Base-by-base conservation (phyloP, 768 basidiomycete genomes). In the Hygrophorus russula region DNA sequence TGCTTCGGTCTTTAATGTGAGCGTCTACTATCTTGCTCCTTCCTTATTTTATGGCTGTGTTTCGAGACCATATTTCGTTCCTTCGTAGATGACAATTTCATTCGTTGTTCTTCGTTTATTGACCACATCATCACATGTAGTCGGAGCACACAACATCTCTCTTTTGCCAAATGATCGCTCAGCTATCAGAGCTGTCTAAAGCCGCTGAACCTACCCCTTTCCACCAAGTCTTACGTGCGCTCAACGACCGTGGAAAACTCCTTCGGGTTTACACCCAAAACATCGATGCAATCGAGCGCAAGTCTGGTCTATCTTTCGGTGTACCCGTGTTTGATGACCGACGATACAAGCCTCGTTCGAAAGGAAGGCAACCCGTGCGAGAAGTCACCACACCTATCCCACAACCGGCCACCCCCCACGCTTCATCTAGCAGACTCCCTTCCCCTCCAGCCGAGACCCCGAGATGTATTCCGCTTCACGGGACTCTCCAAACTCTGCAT, bases 191-290 rank as follows among this genome's bases (percentile, higher is more conserved):
- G 48, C 66, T 90, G 18, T 82, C 90, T 0, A 67, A 75, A 42
- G 67, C 71, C 3, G 87, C 89, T 12, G 55, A 70, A 47, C 90
- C 91, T 6, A 92, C 91, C 3, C 66, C 79, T 1, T 93, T 93
- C 54, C 91, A 94, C 56, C 61, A 69, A 9, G 64, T 86, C 18
- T 75, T 94, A 24, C 81, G 80, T 34, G 56, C 70, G 24, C 75
- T 93, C 24, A 87, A 93, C 54, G 71, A 80, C 47, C 70, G 80
- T 30, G 82, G 85, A 3, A 73, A 74, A 48, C 74, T 94, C 3
- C 70, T 92, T 30, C 73, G 91, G 18, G 86, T 90, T 2, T 94
- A 93, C 60, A 92, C 91, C 0, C 91, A 94, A 66, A 93, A 94
- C 61, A 93, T 93, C 47, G 91, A 94, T 57, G 81, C 80, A 18